phyloP scores from a whole-genome alignment of 257 asterid genomes.

The Schizonepeta tenuifolia region DNA sequence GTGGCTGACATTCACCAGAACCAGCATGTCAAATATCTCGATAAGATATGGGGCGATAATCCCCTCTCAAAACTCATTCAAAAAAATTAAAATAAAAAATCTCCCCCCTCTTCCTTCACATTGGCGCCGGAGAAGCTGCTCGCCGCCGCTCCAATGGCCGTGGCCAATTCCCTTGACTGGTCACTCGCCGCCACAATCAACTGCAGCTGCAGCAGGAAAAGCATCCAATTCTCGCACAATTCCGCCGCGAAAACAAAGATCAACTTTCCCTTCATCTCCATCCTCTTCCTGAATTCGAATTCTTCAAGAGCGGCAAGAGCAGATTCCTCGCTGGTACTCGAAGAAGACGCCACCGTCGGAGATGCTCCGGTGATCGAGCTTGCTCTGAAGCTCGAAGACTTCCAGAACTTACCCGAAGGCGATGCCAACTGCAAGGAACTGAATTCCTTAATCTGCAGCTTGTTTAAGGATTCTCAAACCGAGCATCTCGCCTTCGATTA shows the following conservation, averaged over 20 bases:
- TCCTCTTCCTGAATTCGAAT: constrained; percentile 49
- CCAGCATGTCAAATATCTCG: constrained; percentile 48
- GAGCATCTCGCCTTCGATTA: constrained; percentile 59
- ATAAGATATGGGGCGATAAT: constrained; percentile 47
- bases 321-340: constrained; percentile 58
- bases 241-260: constrained; percentile 23
- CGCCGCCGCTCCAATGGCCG: constrained; percentile 53
- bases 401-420: constrained; percentile 41
- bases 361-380: constrained; percentile 37
- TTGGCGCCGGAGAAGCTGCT: constrained; percentile 17
- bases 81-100: background rate
- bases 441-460: constrained; percentile 59
- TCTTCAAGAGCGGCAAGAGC: constrained; percentile 43
- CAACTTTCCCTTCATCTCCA: constrained; percentile 44
- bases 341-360: constrained; percentile 31
- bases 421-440: constrained; percentile 48
- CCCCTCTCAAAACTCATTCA: background rate
- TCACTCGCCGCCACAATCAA: constrained; percentile 46
- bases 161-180: constrained; percentile 66
- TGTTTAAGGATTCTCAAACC: constrained; percentile 67
- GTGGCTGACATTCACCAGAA: constrained; percentile 54
- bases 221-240: constrained; percentile 20
- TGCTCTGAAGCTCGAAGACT: constrained; percentile 48
- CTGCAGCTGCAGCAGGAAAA: constrained; percentile 32
- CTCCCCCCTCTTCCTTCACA: constrained; percentile 26